Percentiles rank a stretch among this genome's conserved stretches.
Evolutionary conservation across 1,284 basidiomycete species (phyloP).

Genomic region (Marasmius fiardii): DNA sequence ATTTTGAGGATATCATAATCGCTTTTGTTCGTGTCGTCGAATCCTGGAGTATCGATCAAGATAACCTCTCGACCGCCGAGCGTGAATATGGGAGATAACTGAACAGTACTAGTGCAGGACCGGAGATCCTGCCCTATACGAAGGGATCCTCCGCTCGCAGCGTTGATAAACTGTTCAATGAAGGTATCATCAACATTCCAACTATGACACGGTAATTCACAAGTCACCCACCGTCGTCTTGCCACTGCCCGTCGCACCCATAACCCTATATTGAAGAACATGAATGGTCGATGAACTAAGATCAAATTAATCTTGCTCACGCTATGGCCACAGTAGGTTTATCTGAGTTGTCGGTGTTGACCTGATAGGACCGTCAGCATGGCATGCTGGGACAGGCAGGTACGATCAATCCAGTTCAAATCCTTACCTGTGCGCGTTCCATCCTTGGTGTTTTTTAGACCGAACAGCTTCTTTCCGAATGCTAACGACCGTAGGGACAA

Average conservation of each 20-base stretch:
- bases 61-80: constrained; percentile 22
- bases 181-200: background rate
- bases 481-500: no score
- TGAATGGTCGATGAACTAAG: no score
- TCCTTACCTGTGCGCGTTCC: no score
- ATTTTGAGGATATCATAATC: constrained; percentile 25
- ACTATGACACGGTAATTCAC: background rate
- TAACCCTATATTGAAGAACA: constrained; percentile 32
- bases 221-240: constrained; percentile 38
- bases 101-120: constrained; percentile 27
- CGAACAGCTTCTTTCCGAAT: no score
- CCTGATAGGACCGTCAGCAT: no score
- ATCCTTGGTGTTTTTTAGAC: no score
- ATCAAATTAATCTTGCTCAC: no score
- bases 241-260: constrained; percentile 43
- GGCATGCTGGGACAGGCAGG: no score
- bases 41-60: constrained; percentile 32
- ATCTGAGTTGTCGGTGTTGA: no score
- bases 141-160: constrained; percentile 27
- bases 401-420: no score
- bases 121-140: constrained; percentile 24
- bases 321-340: no score
- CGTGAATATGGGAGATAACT: constrained; percentile 22
- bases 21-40: constrained; percentile 28
- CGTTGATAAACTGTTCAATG: constrained; percentile 32